A percentile compares a stretch with the other conserved stretches of the same genome.
Evolutionary conservation across 2,329 filamentous ascomycete genomes (phyloP).

Genomic region (Sporothrix euskadiensis): DNA sequence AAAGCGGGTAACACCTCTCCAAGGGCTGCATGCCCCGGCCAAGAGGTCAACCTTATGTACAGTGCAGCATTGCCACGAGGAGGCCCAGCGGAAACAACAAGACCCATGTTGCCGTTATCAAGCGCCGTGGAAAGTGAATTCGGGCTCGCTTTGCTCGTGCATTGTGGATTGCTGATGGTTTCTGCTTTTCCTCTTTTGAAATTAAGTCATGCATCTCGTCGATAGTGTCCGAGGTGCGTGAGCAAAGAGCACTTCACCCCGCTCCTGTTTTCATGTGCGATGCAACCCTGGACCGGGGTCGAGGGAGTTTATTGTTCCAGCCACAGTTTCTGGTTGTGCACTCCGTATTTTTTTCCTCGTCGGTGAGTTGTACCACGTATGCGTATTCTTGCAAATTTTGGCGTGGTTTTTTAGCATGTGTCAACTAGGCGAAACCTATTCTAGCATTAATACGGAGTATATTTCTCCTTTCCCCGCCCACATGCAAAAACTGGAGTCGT

Average conservation of each 20-base stretch:
- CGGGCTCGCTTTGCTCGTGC: not conserved
- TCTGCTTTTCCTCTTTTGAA: not conserved
- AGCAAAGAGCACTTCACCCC: not conserved
- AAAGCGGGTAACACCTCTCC: not conserved
- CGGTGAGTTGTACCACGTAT: not conserved
- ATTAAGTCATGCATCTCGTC: conserved; percentile 7
- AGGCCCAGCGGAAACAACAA: not conserved
- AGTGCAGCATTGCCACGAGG: not conserved
- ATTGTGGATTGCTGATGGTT: not conserved
- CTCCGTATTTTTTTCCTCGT: not conserved
- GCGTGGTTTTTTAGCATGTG: not conserved
- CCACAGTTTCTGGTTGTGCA: not conserved
- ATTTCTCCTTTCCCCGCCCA: conserved; percentile 16
- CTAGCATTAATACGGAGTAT: not conserved
- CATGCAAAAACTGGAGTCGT: conserved; percentile 16
- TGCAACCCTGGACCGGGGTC: conserved; percentile 9
- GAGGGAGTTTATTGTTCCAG: not conserved
- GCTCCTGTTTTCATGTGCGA: conserved; percentile 5
- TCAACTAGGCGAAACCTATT: not conserved
- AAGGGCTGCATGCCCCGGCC: not conserved
- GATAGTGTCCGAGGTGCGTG: not conserved
- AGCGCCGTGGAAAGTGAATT: not conserved
- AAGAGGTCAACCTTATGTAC: not conserved
- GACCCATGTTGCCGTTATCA: not conserved
- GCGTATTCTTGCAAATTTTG: not conserved